Conservation (phyloP, 805 yeast species). For the Clavispora fructus region DNA sequence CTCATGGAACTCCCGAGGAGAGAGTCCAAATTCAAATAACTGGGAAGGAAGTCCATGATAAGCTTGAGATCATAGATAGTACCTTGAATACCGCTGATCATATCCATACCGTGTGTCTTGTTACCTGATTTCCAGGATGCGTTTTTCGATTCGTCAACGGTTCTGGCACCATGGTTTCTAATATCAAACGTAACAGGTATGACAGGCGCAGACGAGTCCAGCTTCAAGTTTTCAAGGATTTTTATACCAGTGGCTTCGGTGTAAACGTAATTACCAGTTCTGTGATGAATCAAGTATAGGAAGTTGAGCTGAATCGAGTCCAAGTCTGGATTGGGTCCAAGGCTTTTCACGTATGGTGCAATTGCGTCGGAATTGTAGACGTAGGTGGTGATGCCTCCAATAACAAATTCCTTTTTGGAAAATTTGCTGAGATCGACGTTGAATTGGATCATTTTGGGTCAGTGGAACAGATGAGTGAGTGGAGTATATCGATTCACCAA, state of each 20-base stretch:
- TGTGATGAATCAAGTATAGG: slow-evolving; percentile 43
- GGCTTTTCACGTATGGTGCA: slow-evolving; percentile 19
- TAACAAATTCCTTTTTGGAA: slow-evolving; percentile 11
- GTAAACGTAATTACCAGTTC: slow-evolving; percentile 33
- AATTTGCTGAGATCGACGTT: slow-evolving; percentile 5
- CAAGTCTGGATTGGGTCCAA: slow-evolving; percentile 7
- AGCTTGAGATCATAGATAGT: slow-evolving; percentile 40
- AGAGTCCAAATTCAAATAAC: slow-evolving; percentile 30
- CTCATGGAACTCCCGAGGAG: slow-evolving; percentile 12
- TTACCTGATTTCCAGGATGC: slow-evolving; percentile 45
- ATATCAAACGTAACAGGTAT: slow-evolving; percentile 48
- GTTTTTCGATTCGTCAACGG: slow-evolving; percentile 30
- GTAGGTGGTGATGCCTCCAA: slow-evolving; percentile 45
- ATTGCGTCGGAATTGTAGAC: slow-evolving; percentile 37
- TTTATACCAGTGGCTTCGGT: slow-evolving; percentile 38
- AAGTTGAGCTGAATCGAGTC: slow-evolving; percentile 31
- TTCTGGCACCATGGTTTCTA: slow-evolving; percentile 53
- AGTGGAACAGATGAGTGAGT: background rate
- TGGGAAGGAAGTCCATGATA: slow-evolving; percentile 42
- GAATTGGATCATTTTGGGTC: slow-evolving; percentile 8
- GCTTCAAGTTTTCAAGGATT: slow-evolving; percentile 23
- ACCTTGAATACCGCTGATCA: slow-evolving; percentile 46
- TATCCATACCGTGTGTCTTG: slow-evolving; percentile 44
- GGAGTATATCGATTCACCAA: too few relatives aligned
- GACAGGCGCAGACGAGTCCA: slow-evolving; percentile 22